Conservation (phyloP, 345 rosid species). For the Rhizophora mangle region DNA sequence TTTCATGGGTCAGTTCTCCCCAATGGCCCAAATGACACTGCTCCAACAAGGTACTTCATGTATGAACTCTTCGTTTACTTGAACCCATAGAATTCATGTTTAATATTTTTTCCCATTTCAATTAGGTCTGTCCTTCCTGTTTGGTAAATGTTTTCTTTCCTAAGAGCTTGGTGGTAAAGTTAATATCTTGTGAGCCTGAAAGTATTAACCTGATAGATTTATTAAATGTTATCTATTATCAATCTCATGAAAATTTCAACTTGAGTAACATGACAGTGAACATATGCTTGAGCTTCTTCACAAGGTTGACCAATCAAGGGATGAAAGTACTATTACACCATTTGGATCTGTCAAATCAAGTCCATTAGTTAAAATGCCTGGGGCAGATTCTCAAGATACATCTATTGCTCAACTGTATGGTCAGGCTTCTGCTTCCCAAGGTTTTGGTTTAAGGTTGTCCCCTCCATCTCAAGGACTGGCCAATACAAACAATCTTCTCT, state of each 20-base stretch:
- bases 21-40: slow-evolving; percentile 24
- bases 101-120: background rate
- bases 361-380: slow-evolving; percentile 18
- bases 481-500: slow-evolving; percentile 5
- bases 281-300: slow-evolving; percentile 41
- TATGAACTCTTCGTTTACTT: background rate
- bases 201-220: background rate
- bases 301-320: slow-evolving; percentile 35
- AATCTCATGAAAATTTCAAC: slow-evolving; percentile 1
- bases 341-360: slow-evolving; percentile 12
- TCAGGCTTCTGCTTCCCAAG: slow-evolving; percentile 11
- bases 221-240: background rate
- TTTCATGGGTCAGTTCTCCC: slow-evolving; percentile 22
- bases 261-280: slow-evolving; percentile 29
- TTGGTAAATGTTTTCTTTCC: background rate
- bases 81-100: slow-evolving; percentile 5
- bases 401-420: slow-evolving; percentile 11
- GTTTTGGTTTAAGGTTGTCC: slow-evolving; percentile 10
- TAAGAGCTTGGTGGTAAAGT: background rate
- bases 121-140: background rate
- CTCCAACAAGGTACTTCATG: slow-evolving; percentile 32
- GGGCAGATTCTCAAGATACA: slow-evolving; percentile 16
- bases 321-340: slow-evolving; percentile 16
- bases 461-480: slow-evolving; percentile 10
- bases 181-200: background rate